Percentiles rank a stretch among this genome's conserved stretches.
phyloP scores from a whole-genome alignment of 805 yeast genomes.

The Peterozyma xylosa region DNA sequence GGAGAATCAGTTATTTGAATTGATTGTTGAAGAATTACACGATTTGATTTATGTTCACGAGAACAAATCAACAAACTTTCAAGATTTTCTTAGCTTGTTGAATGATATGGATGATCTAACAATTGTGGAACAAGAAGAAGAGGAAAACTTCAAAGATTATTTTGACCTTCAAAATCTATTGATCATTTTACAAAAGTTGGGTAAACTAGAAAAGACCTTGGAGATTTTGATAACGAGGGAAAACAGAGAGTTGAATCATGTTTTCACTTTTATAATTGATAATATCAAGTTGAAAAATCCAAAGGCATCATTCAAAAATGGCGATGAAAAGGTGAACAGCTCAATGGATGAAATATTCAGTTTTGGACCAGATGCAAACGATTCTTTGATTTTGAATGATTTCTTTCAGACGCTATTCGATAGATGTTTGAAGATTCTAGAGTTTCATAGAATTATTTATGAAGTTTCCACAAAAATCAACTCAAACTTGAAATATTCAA shows the following conservation, averaged over 20 bases:
- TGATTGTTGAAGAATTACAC: slow-evolving; percentile 70
- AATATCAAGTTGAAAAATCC: slow-evolving; percentile 56
- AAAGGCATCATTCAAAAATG: slow-evolving; percentile 8
- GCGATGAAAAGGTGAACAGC: slow-evolving; percentile 2
- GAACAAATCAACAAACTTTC: slow-evolving; percentile 15
- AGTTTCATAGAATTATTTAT: slow-evolving; percentile 58
- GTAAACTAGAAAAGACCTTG: slow-evolving; percentile 51
- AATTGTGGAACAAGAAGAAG: slow-evolving; percentile 11
- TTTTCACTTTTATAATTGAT: slow-evolving; percentile 55
- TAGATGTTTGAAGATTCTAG: slow-evolving; percentile 54
- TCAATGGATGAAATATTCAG: slow-evolving; percentile 9
- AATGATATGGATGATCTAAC: slow-evolving; percentile 10
- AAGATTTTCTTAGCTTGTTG: slow-evolving; percentile 25
- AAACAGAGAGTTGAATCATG: slow-evolving; percentile 53
- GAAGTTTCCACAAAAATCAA: slow-evolving; percentile 37
- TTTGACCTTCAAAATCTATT: slow-evolving; percentile 6
- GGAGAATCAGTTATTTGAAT: slow-evolving; percentile 55
- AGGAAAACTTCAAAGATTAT: slow-evolving; percentile 12
- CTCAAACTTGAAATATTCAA: slow-evolving; percentile 12
- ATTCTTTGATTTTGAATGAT: slow-evolving; percentile 46
- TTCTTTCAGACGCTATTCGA: slow-evolving; percentile 66
- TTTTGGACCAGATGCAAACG: slow-evolving; percentile 7
- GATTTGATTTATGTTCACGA: slow-evolving; percentile 56
- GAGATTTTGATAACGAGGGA: slow-evolving; percentile 46
- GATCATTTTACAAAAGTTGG: slow-evolving; percentile 32